These are phyloP conservation scores for Candida neerlandica DNA, from an alignment of 1,139 yeast genomes.

Conservation along the genomic window DNA sequence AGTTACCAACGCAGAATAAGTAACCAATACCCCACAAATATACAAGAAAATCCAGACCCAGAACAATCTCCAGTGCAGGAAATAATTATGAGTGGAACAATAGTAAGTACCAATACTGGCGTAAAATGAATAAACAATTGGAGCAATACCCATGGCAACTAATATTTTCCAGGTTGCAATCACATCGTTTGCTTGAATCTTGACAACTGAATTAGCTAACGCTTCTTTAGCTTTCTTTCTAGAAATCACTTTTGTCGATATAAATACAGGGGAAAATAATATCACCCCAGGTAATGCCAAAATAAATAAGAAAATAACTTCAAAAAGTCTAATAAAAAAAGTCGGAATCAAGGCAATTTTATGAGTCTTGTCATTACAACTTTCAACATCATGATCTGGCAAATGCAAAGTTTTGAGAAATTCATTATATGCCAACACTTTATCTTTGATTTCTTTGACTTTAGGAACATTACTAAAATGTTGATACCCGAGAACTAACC, in stretches of 20 bases:
- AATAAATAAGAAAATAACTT: slow-evolving; percentile 54
- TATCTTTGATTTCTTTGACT: slow-evolving; percentile 58
- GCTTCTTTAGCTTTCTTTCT: slow-evolving; percentile 75
- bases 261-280: slow-evolving; percentile 83
- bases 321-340: slow-evolving; percentile 55
- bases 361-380: slow-evolving; percentile 47
- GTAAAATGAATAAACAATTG: slow-evolving; percentile 77
- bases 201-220: slow-evolving; percentile 84
- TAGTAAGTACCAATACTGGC: slow-evolving; percentile 67
- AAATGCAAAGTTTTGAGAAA: slow-evolving; percentile 68
- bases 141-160: slow-evolving; percentile 87
- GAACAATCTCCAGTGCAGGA: slow-evolving; percentile 23
- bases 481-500: slow-evolving; percentile 79
- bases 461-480: slow-evolving; percentile 73
- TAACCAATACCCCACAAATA: slow-evolving; percentile 64
- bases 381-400: slow-evolving; percentile 89
- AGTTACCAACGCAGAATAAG: slow-evolving; percentile 83
- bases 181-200: slow-evolving; percentile 89
- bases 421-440: slow-evolving; percentile 69
- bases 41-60: slow-evolving; percentile 52
- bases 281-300: slow-evolving; percentile 84
- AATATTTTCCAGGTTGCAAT: slow-evolving; percentile 95
- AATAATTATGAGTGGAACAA: slow-evolving; percentile 30
- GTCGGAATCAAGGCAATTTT: slow-evolving; percentile 48
- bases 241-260: slow-evolving; percentile 75